phyloP scores from a whole-genome alignment of 140 eudicot species.

The Ambrosia hybrid region DNA sequence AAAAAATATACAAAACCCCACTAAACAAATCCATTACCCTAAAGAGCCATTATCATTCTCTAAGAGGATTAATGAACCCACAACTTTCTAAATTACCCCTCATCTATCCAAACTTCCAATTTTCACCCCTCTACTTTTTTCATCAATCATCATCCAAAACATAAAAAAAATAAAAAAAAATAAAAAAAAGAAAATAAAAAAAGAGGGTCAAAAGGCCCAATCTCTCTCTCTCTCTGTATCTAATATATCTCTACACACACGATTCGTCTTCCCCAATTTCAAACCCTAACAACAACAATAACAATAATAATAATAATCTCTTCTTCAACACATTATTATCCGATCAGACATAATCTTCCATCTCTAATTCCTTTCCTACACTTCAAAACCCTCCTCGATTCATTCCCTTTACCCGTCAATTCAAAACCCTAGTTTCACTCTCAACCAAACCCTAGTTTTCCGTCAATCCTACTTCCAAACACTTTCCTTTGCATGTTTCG shows the following conservation, averaged over 20 bases:
- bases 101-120: background rate
- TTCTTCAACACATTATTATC: constrained; percentile 25
- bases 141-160: constrained; percentile 23
- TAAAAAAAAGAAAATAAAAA: background rate
- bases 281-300: too few species aligned
- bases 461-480: constrained; percentile 24
- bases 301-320: too few species aligned
- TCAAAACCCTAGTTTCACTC: constrained; percentile 47
- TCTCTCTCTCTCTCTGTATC: constrained; percentile 30
- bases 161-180: background rate
- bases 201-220: constrained; percentile 15
- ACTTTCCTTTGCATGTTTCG: constrained; percentile 34
- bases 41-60: too few species aligned
- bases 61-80: too few species aligned
- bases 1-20: background rate
- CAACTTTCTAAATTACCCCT: background rate
- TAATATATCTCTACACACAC: constrained; percentile 31
- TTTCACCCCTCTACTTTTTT: constrained; percentile 20
- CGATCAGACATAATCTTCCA: constrained; percentile 21
- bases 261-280: constrained; percentile 41
- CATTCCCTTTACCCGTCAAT: constrained; percentile 4
- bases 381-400: constrained; percentile 23
- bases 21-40: too few species aligned
- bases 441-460: constrained; percentile 44
- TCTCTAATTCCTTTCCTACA: constrained; percentile 19